Percentiles rank a stretch among this genome's conserved stretches.
Evolutionary conservation across 2,329 filamentous ascomycete species (phyloP).

Genomic region (Aspergillus sp.): DNA sequence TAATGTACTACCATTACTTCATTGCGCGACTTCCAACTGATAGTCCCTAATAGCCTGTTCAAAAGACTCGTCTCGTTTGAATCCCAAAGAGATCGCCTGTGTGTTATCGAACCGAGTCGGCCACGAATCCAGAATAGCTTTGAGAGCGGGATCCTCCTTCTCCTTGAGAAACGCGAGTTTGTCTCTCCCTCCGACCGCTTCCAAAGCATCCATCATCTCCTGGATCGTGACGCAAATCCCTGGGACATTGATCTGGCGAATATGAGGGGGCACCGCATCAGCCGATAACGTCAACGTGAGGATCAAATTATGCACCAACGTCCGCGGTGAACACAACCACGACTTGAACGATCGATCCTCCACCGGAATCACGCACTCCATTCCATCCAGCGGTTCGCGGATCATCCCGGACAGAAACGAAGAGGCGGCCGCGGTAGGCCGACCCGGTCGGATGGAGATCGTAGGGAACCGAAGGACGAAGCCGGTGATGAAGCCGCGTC

Average conservation of each 20-base stretch:
- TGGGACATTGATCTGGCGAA: constrained; percentile 58
- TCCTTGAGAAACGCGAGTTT: constrained; percentile 53
- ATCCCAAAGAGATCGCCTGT: constrained; percentile 52
- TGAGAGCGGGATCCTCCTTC: constrained; percentile 50
- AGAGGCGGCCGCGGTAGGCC: constrained; percentile 61
- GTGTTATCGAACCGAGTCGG: constrained; percentile 56
- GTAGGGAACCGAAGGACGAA: constrained; percentile 61
- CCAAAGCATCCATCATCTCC: constrained; percentile 58
- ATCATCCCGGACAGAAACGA: constrained; percentile 65
- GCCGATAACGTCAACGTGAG: constrained; percentile 47
- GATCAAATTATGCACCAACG: constrained; percentile 55
- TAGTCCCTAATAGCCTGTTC: constrained; percentile 60
- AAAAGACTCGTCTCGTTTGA: constrained; percentile 52
- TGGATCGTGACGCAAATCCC: constrained; percentile 54
- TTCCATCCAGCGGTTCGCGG: constrained; percentile 60
- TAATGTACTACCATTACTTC: background rate
- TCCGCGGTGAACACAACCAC: constrained; percentile 56
- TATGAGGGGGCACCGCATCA: constrained; percentile 42
- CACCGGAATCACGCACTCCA: constrained; percentile 54
- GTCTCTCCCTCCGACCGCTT: constrained; percentile 55
- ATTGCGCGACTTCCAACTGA: constrained; percentile 32
- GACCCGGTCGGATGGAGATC: constrained; percentile 60
- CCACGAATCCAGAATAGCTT: constrained; percentile 58
- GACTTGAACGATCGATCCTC: constrained; percentile 51
- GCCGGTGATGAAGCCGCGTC: constrained; percentile 58